A percentile compares a stretch with the other conserved stretches of the same genome.
phyloP scores from a whole-genome alignment of 2,329 filamentous ascomycete genomes.

The Penicillium occitanis region DNA sequence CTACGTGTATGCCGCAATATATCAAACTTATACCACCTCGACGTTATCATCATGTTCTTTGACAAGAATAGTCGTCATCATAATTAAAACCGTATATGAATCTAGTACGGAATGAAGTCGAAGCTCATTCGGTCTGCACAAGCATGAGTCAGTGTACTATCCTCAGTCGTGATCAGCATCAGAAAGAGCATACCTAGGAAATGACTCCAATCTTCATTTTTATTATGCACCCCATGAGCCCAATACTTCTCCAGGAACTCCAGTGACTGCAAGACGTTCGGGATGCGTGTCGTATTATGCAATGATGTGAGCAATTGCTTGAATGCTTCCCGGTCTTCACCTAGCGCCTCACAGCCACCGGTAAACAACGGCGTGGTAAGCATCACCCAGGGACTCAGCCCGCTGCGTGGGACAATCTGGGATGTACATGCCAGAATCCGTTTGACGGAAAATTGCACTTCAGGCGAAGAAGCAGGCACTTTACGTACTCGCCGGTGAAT shows the following conservation, averaged over 20 bases:
- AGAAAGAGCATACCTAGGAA: slow-evolving; percentile 36
- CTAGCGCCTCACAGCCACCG: slow-evolving; percentile 44
- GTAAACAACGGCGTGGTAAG: slow-evolving; percentile 47
- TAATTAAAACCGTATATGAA: neutral
- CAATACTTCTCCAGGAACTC: slow-evolving; percentile 44
- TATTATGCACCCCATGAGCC: slow-evolving; percentile 32
- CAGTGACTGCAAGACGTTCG: slow-evolving; percentile 44
- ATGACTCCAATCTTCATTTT: slow-evolving; percentile 41
- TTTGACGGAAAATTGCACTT: slow-evolving; percentile 38
- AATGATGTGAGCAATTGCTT: slow-evolving; percentile 35
- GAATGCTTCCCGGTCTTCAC: slow-evolving; percentile 37
- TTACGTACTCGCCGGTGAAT: slow-evolving; percentile 42
- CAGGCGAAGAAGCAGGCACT: slow-evolving; percentile 31
- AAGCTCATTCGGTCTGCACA: slow-evolving; percentile 22
- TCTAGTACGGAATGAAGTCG: slow-evolving; percentile 24
- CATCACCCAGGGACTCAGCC: slow-evolving; percentile 44
- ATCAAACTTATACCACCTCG: neutral
- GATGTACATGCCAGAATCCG: slow-evolving; percentile 42
- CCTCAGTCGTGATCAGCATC: neutral
- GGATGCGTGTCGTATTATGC: slow-evolving; percentile 42
- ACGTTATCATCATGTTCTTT: neutral
- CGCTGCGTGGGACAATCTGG: slow-evolving; percentile 40
- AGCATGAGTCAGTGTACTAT: neutral
- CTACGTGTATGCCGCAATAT: neutral
- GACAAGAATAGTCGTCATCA: slow-evolving; percentile 7